Conservation (phyloP, 768 basidiomycete species). For the Porphyrellus cyaneotinctus region DNA sequence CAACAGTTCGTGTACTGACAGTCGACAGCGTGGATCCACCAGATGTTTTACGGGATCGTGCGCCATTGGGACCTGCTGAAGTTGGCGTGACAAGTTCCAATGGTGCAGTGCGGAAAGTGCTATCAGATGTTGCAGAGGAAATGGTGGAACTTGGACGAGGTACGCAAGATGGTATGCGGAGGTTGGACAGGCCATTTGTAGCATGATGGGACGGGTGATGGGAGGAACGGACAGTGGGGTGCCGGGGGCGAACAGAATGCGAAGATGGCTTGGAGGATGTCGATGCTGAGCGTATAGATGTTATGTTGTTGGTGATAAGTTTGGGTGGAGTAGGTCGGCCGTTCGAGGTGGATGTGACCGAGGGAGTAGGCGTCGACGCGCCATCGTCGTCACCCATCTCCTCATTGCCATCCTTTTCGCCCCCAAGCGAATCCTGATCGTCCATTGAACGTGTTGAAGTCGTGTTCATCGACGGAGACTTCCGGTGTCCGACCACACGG, state of each 20-base stretch:
- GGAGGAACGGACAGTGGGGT: constrained; percentile 24
- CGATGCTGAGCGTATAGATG: constrained; percentile 22
- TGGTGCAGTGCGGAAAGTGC: constrained; percentile 30
- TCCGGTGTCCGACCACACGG: constrained; percentile 18
- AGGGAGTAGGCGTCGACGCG: constrained; percentile 14
- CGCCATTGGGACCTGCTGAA: constrained; percentile 20
- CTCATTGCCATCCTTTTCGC: constrained; percentile 3
- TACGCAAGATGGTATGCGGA: constrained; percentile 28
- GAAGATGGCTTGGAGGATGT: constrained; percentile 15
- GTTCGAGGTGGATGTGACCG: constrained; percentile 9
- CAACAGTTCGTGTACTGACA: constrained; percentile 29
- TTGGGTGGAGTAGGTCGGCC: constrained; percentile 26
- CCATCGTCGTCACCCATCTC: constrained; percentile 14
- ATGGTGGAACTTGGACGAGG: constrained; percentile 27
- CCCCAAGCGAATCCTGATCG: not conserved
- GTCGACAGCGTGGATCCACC: constrained; percentile 30
- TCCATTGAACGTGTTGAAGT: constrained; percentile 7
- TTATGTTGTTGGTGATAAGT: constrained; percentile 24
- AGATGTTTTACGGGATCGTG: constrained; percentile 29
- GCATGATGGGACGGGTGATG: constrained; percentile 17
- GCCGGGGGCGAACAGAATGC: constrained; percentile 18
- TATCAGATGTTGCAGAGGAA: constrained; percentile 30
- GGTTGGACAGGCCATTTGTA: constrained; percentile 23
- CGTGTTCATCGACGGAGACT: constrained; percentile 19
- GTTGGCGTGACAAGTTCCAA: constrained; percentile 30